These are phyloP conservation scores for Globisporangium cylindrosporum DNA, from an alignment of 352 stramenopile species.

Conservation along the genomic window DNA sequence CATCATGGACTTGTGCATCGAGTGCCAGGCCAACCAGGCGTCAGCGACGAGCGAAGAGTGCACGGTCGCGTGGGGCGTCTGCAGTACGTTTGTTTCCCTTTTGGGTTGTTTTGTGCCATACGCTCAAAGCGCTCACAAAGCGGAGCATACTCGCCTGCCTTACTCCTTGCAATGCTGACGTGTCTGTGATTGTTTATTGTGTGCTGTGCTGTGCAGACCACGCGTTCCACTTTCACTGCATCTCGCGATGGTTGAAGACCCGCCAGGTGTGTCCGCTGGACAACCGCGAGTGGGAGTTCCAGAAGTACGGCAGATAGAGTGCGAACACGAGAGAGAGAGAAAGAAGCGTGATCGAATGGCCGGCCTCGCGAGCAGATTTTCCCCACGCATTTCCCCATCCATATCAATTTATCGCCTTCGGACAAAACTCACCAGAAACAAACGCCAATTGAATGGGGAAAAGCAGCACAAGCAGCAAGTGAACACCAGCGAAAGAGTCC, in stretches of 20 bases:
- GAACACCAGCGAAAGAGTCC: not conserved
- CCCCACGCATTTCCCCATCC: not conserved
- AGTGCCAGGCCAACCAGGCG: conserved; percentile 96
- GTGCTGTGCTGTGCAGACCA: conserved; percentile 90
- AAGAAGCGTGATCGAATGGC: not conserved
- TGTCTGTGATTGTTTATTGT: conserved; percentile 40
- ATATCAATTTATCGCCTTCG: conserved; percentile 5
- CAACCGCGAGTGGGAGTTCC: conserved; percentile 99
- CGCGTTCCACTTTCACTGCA: conserved; percentile 99
- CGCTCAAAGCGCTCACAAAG: too few relatives aligned
- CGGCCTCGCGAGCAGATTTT: not conserved
- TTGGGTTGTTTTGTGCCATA: conserved; percentile 13
- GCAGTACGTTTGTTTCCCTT: conserved; percentile 58
- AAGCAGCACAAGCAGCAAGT: conserved; percentile 1
- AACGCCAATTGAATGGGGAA: not conserved
- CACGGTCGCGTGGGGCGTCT: conserved; percentile 85
- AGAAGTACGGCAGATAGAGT: conserved; percentile 92
- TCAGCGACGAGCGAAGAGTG: conserved; percentile 87
- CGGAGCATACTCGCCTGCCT: too few relatives aligned
- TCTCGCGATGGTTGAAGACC: conserved; percentile 99
- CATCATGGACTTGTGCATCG: conserved; percentile 99
- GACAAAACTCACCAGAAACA: not conserved
- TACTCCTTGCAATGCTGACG: conserved; percentile 29
- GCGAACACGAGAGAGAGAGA: not conserved
- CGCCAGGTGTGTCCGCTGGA: conserved; percentile 98